These are phyloP conservation scores for Beauveria caledonica DNA, from an alignment of 2,329 filamentous ascomycete genomes.

Conservation along the genomic window DNA sequence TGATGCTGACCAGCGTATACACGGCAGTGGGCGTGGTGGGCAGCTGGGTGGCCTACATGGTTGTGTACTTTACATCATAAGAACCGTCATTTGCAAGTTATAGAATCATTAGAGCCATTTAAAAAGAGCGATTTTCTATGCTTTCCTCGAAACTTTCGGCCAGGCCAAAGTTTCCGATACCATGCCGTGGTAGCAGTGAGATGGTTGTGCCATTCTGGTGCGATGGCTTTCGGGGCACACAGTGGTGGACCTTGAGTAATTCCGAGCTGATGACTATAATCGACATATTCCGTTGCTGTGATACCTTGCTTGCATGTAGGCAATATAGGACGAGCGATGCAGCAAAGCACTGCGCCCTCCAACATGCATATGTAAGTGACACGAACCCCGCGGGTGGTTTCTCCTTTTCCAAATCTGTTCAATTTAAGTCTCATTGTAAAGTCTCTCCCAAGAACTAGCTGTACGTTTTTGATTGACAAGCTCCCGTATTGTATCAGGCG, in stretches of 20 bases:
- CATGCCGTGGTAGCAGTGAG: background rate
- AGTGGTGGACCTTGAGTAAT: no score
- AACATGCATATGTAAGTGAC: no score
- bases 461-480: no score
- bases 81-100: background rate
- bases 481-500: no score
- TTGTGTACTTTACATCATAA: slow-evolving; percentile 71
- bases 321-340: no score
- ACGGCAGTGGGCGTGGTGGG: slow-evolving; percentile 89
- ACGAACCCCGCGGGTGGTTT: background rate
- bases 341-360: no score
- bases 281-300: no score
- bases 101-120: slow-evolving; percentile 4
- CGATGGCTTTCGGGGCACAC: no score
- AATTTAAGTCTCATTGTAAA: background rate
- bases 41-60: slow-evolving; percentile 90
- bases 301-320: no score
- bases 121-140: background rate
- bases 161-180: background rate
- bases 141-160: background rate
- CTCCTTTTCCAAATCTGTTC: background rate
- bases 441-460: background rate
- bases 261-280: no score
- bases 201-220: no score
- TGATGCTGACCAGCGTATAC: slow-evolving; percentile 97